These are phyloP conservation scores for Akanthomyces uredinophilus DNA, from an alignment of 2,329 filamentous ascomycete genomes.

Conservation along the genomic window DNA sequence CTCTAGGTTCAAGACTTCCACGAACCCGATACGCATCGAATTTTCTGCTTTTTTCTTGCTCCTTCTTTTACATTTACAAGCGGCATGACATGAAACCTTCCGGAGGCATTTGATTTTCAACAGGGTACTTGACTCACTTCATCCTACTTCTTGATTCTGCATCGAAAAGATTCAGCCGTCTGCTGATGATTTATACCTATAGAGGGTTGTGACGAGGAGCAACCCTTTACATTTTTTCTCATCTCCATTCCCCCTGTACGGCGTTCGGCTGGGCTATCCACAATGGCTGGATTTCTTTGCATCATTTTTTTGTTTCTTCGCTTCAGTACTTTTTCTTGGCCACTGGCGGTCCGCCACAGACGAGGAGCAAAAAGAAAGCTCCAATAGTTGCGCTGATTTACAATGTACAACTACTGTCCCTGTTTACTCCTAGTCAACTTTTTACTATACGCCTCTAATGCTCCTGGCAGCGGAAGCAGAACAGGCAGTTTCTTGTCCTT, in stretches of 20 bases:
- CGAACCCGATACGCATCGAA: neutral
- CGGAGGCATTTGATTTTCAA: too few species aligned
- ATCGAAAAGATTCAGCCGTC: neutral
- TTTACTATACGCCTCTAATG: too few species aligned
- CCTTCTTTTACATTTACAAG: neutral
- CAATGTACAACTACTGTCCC: too few species aligned
- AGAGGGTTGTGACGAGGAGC: neutral
- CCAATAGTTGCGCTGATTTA: too few species aligned
- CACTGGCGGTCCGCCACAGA: too few species aligned
- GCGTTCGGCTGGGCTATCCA: neutral
- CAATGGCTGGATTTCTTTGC: neutral
- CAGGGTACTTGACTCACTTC: too few species aligned
- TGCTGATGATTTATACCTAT: neutral
- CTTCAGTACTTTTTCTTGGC: neutral
- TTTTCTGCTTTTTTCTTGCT: neutral
- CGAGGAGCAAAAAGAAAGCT: too few species aligned
- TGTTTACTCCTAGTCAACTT: too few species aligned
- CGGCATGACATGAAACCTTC: too few species aligned
- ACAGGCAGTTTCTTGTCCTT: too few species aligned
- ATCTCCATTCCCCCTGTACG: neutral
- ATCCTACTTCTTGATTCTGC: too few species aligned
- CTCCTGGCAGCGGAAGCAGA: too few species aligned
- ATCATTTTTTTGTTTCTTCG: neutral
- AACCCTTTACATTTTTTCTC: neutral
- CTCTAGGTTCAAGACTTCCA: neutral